Base-by-base conservation (phyloP, 2,329 filamentous ascomycete genomes). In the Fusarium sp. region DNA sequence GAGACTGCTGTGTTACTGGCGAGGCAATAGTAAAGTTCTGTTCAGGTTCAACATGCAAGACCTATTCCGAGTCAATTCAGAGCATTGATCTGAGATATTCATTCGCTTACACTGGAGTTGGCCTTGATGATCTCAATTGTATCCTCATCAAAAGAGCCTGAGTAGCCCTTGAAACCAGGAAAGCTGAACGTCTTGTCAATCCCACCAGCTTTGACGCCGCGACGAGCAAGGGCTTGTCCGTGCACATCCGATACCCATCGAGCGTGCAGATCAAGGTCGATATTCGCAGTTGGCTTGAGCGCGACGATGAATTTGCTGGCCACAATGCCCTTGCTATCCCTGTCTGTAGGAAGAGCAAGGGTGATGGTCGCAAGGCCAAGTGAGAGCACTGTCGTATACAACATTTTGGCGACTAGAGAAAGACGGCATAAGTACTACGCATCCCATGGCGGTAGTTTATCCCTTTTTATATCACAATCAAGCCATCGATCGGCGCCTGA, bases 121-220 rank as follows among this genome's bases (percentile, higher is more conserved):
- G 61, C 61, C 21, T 66, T 66, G 12, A 66, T 65, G 1, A 59
- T 58, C 9, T 60, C 8, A 4, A 66, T 45, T 1, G 61, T 66
- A 8, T 60, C 18, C 12, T 52, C 33, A 27, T 66, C 61, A 19
- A 66, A 66, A 0, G 45, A 52, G 4, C 63, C 63, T 0, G 63
- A 65, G 29, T 66, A 66, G 4, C 61, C 63, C 5, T 37, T 18
- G 18, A 66, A 66, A 2, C 63, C 63, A 10, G 63, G 63, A 4
- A 66, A 66, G 2, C 29, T 59, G 0, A 66, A 66, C 0, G 29
- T 66, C 18, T 39, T 60, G 3, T 60, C 33, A 9, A 66, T 46
- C 0, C 63, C 63, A n/a, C 23, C 10, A 10, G 45, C 45, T 11
- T 51, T 33, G 7, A 25, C 27, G 10, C 61, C 39, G 1, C 51